Evolutionary conservation across 306 rosid species (phyloP).

Genomic region (Pyrus betulifolia): DNA sequence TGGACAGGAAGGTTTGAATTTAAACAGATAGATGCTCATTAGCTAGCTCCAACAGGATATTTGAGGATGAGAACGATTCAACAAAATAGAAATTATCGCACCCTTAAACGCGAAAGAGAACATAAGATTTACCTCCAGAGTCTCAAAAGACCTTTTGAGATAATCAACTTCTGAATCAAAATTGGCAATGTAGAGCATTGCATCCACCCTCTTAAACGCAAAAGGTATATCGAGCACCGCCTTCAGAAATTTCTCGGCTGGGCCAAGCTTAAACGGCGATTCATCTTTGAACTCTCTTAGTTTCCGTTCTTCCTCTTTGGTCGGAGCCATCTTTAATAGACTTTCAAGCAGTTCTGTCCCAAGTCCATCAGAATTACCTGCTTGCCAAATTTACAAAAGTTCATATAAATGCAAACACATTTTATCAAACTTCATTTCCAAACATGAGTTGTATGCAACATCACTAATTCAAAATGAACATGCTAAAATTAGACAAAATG

Average conservation of each 20-base stretch:
- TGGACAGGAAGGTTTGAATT: not conserved
- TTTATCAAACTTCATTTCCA: not conserved
- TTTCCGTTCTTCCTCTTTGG: conserved; percentile 65
- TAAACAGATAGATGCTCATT: not conserved
- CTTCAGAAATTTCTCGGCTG: conserved; percentile 91
- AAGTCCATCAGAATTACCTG: conserved; percentile 70
- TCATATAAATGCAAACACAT: not conserved
- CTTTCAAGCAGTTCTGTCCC: conserved; percentile 87
- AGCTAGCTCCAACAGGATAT: not conserved
- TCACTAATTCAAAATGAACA: not conserved
- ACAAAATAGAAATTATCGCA: not conserved
- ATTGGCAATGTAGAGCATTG: conserved; percentile 86
- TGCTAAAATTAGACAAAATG: not conserved
- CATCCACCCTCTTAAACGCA: conserved; percentile 83
- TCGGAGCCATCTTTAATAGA: conserved; percentile 88
- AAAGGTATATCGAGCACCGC: conserved; percentile 78
- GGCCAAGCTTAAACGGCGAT: conserved; percentile 75
- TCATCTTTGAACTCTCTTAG: conserved; percentile 69
- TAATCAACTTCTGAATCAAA: conserved; percentile 88
- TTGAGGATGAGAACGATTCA: not conserved
- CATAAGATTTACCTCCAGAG: conserved; percentile 52
- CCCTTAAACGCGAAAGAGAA: too few relatives aligned
- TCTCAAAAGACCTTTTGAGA: conserved; percentile 58
- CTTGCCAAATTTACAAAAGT: conserved; percentile 3
- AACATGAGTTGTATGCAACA: not conserved